Percentiles rank a stretch among this genome's conserved stretches.
Evolutionary conservation across 2,329 filamentous ascomycete species (phyloP).

Genomic region (Pseudogymnoascus sp.): DNA sequence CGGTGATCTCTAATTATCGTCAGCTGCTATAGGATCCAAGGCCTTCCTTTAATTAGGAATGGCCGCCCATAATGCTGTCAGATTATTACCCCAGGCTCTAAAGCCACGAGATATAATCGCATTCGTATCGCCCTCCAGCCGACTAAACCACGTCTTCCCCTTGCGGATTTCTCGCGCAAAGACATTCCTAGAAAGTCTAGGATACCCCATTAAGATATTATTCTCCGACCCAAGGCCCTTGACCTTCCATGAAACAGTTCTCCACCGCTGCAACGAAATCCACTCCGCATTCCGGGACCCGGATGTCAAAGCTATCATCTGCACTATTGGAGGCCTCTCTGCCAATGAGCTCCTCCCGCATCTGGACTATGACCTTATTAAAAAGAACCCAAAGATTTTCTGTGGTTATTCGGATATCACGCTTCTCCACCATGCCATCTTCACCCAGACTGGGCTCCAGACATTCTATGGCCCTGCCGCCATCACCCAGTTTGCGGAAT

Average conservation of each 20-base stretch:
- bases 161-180: slow-evolving; percentile 14
- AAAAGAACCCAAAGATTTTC: slow-evolving; percentile 27
- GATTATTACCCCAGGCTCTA: slow-evolving; percentile 16
- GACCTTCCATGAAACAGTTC: slow-evolving; percentile 5
- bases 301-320: slow-evolving; percentile 22
- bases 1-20: neutral
- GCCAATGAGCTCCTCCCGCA: slow-evolving; percentile 23
- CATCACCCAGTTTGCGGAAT: slow-evolving; percentile 22
- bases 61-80: neutral
- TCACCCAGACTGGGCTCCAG: slow-evolving; percentile 15
- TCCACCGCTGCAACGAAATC: slow-evolving; percentile 17
- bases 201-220: slow-evolving; percentile 18
- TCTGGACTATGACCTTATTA: slow-evolving; percentile 25
- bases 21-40: neutral
- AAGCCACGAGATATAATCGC: slow-evolving; percentile 25
- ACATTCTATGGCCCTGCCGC: slow-evolving; percentile 26
- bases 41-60: neutral
- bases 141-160: slow-evolving; percentile 22
- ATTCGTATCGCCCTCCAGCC: slow-evolving; percentile 25
- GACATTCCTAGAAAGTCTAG: slow-evolving; percentile 13
- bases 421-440: slow-evolving; percentile 22
- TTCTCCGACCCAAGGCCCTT: slow-evolving; percentile 11
- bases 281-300: slow-evolving; percentile 22
- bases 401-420: slow-evolving; percentile 27
- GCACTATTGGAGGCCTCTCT: slow-evolving; percentile 21